These are phyloP conservation scores for Euphorbia schlechtendalii DNA, from an alignment of 441 rosid genomes.

Conservation along the genomic window DNA sequence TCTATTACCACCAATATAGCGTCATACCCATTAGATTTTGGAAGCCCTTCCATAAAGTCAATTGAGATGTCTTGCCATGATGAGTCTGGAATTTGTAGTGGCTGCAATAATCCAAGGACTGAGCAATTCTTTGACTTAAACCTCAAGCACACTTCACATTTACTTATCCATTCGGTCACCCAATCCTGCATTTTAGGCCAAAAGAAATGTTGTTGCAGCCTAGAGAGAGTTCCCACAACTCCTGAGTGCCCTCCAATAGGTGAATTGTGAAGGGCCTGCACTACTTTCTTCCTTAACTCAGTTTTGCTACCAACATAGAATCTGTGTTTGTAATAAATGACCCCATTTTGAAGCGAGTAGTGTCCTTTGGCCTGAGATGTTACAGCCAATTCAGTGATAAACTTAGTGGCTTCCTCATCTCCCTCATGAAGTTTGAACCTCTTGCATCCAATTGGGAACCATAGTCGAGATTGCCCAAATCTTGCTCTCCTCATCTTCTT, in stretches of 20 bases:
- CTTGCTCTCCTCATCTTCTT: rapidly evolving
- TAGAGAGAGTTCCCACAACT: not conserved
- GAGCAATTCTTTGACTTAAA: too few relatives aligned
- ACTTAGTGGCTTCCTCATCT: not conserved
- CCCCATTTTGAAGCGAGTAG: not conserved
- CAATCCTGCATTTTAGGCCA: not conserved
- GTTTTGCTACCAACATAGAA: not conserved
- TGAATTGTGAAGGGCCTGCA: too few relatives aligned
- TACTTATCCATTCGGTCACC: too few relatives aligned
- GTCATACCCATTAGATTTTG: not conserved
- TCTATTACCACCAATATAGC: not conserved
- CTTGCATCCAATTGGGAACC: not conserved
- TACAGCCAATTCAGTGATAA: not conserved
- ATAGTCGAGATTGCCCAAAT: not conserved
- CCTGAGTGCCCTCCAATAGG: not conserved
- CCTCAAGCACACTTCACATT: too few relatives aligned
- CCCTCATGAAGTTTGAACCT: not conserved
- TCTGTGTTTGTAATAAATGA: not conserved
- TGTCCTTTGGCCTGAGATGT: not conserved
- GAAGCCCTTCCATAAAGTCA: not conserved
- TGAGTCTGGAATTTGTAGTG: too few relatives aligned
- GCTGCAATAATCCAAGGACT: too few relatives aligned
- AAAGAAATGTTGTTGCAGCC: not conserved
- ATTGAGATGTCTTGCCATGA: not conserved
- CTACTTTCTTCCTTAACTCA: not conserved